Evolutionary conservation across 2,329 filamentous ascomycete species (phyloP), one percentile per base, ranked within the genome.

Genomic region (Aspergillus oerlinghausenensis): DNA sequence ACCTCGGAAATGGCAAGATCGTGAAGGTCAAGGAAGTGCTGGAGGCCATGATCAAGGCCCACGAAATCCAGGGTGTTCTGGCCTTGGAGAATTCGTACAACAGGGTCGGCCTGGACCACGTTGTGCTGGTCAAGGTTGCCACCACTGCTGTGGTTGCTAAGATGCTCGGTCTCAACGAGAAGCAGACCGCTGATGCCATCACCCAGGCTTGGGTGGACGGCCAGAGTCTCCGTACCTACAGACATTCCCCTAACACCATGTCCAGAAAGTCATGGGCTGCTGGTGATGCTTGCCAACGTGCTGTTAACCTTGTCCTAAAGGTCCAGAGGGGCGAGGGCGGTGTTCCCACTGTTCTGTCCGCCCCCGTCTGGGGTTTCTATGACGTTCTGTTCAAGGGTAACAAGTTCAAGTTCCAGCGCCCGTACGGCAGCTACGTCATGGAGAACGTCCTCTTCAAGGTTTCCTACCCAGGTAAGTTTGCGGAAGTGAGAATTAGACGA

Each of bases 381-480:
- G 94, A 99, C 73, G 92, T 97, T 63, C 84, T 95, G 63, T 99
- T 97, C 84, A 90, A 92, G 81, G 92, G 92, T 78, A 91, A 95
- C 70, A 90, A 90, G 77, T 99, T 99, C 75, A 82, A 92, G 76
- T 99, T 97, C 84, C 93, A 97, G 82, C 87, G 94, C 61, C 86
- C 88, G 57, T 99, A 99, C 73, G 93, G 92, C 73, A 96, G 89
- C 82, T 99, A 99, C 77, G 94, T 99, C 65, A 99, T 99, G 94
- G 94, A 99, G 86, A 99, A 97, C 72, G 92, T 99, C 59, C 87
- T 99, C 63, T 99, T 99, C 88, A 99, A 99, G 85, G 94, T 99
- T 59, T 99, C 94, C 49, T 97, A 97, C 76, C 93, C 93, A 71
- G 89, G 89, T 91, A 81, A 74, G 83, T 71, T 40, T 51, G 56